Conservation (phyloP, 805 yeast species). For the Zygosaccharomyces pseudorouxii region DNA sequence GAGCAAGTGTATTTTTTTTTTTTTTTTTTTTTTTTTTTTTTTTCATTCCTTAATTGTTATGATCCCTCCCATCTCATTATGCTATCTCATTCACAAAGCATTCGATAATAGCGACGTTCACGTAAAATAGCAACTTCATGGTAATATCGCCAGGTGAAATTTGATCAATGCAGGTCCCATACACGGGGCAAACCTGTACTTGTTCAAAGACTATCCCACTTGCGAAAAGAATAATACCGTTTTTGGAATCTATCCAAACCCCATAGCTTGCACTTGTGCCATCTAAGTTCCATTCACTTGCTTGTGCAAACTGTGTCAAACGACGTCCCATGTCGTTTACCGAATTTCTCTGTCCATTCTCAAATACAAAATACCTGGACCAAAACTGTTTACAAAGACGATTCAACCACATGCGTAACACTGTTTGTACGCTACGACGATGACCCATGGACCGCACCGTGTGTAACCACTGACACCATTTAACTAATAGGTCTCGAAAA, state of each 20-base stretch:
- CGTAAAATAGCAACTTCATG: constrained; percentile 18
- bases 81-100: constrained; percentile 16
- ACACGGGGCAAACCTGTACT: constrained; percentile 14
- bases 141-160: constrained; percentile 8
- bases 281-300: not conserved
- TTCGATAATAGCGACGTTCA: constrained; percentile 22
- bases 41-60: not conserved
- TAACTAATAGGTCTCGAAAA: constrained; percentile 15
- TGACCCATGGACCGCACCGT: constrained; percentile 12
- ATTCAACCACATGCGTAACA: constrained; percentile 8
- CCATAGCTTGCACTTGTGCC: constrained; percentile 11
- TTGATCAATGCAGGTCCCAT: constrained; percentile 12
- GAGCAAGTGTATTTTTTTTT: not conserved
- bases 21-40: not conserved
- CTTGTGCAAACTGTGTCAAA: constrained; percentile 1
- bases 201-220: constrained; percentile 11
- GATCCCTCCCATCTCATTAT: not conserved
- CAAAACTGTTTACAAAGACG: constrained; percentile 10
- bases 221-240: constrained; percentile 21
- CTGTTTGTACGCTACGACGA: constrained; percentile 9
- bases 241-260: constrained; percentile 22
- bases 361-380: constrained; percentile 14
- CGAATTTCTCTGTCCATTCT: constrained; percentile 8
- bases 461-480: constrained; percentile 21
- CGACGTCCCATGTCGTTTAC: constrained; percentile 10